Base-by-base conservation (phyloP, 192 early-diverging fungal genomes). In the Gamsiella multidivaricata region DNA sequence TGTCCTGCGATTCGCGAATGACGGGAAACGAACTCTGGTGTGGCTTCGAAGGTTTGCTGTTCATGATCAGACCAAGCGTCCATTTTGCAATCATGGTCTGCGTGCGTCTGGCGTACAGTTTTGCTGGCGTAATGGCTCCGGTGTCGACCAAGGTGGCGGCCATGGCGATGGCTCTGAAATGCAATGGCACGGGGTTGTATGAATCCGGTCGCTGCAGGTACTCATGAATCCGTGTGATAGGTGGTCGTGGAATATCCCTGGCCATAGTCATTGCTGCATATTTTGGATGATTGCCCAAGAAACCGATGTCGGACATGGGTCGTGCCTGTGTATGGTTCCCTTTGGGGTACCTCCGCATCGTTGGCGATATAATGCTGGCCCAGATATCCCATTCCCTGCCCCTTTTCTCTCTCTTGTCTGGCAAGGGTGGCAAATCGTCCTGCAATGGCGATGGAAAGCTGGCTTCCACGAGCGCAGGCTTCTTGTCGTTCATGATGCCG, bases 61-160 rank as follows among this genome's bases (percentile, higher is more conserved):
- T 78, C 74, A 78, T 68, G 18, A 78, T 69, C 50, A 78, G 32
- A 15, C 74, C 65, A 10, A 78, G 14, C 3, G 74, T 78, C 74
- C 74, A 78, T 34, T 69, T 78, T 18, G 74, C 74, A 42, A 78
- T 78, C 74, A 78, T 78, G 34, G 65, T 69, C 53, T 78, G 74
- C 2, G 74, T 78, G 39, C 74, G 52, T 11, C 66, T 60, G 7
- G 74, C 74, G 25, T 78, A 78, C 2, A 78, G 52, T 29, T 63
- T 68, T 0, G 74, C 74, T 12, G 74, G 74, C 1, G 74, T 78
- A n/a, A 78, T 78, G 12, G 74, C 74, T 2, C 74, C 74, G 3
- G 74, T 69, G 22, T 78, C 74, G 49, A 78, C 69, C n/a, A 78
- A 42, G 33, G 42, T 78, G 28, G 74, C 74, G 0, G 74, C 74